Evolutionary conservation across 2,329 filamentous ascomycete species (phyloP).

Genomic region (Penicillium sp.): DNA sequence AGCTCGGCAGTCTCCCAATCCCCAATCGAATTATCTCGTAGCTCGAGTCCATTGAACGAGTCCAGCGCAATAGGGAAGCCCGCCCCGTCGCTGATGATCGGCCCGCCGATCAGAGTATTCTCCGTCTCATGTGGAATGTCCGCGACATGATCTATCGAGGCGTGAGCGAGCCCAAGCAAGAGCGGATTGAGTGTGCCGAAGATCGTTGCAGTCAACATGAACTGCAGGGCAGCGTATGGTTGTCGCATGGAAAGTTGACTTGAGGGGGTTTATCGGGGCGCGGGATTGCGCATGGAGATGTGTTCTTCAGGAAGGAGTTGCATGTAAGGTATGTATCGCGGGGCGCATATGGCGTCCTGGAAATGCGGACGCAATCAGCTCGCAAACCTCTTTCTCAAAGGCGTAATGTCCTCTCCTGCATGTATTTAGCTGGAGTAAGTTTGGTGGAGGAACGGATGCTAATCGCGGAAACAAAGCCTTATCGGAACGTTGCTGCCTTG

Average conservation of each 20-base stretch:
- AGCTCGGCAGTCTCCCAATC: conserved; percentile 37
- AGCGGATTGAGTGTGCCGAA: conserved; percentile 59
- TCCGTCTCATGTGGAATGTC: conserved; percentile 56
- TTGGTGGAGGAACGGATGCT: conserved; percentile 7
- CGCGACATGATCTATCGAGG: conserved; percentile 65
- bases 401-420: conserved; percentile 9
- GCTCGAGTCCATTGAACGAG: conserved; percentile 36
- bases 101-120: conserved; percentile 48
- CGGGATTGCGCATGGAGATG: conserved; percentile 16
- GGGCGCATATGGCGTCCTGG: conserved; percentile 10
- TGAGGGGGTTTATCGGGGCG: conserved; percentile 5
- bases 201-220: conserved; percentile 70
- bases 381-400: conserved; percentile 10
- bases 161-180: conserved; percentile 61
- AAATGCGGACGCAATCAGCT: conserved; percentile 6
- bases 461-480: conserved; percentile 17
- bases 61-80: conserved; percentile 33
- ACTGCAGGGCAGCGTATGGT: conserved; percentile 69
- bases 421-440: conserved; percentile 10
- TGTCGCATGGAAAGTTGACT: conserved; percentile 42
- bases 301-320: background rate
- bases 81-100: conserved; percentile 38
- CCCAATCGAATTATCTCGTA: conserved; percentile 37
- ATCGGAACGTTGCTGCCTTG: conserved; percentile 20
- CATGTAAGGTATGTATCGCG: background rate